Base-by-base conservation (phyloP, 108 stramenopile species). In the Cyclostephanos tholiformis region DNA sequence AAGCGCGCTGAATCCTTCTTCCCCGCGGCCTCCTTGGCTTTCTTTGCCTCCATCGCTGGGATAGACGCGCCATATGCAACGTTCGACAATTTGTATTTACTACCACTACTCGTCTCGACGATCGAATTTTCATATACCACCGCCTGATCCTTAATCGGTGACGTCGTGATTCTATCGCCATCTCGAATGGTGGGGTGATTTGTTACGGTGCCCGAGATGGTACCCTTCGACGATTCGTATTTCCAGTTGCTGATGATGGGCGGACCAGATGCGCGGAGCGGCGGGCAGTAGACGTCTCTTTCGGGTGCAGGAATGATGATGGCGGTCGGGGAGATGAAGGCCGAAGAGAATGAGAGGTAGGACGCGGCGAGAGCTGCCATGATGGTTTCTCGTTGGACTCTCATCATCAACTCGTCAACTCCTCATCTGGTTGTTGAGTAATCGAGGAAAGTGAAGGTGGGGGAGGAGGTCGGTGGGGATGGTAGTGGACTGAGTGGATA, bases 31-130 rank as follows among this genome's bases (percentile, higher is more conserved):
- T 48, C 58, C 55, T 67, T 75, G 13, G 57, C 76, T 25, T 67
- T 59, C 30, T 16, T 32, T 23, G 44, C 38, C 44, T 76, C 71
- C 35, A 65, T 11, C 43, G 49, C 77, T 4, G 70, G 67, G 12
- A 74, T 58, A 6, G 35, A 17, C 41, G 72, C 60, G 14, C 71
- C 81, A 20, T 46, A 52, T 74, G 77, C 72, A 12, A 56, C 71
- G 49, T 69, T 70, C 26, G 78, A 82, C 12, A 95, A 67, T 79
- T 79, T 84, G 74, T 95, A 95, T 69, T 86, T 88, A 56, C 86
- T 86, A 35, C 94, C 94, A 49, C 83, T 83, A 35, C 71, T 76
- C 1, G 94, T 95, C 69, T 76, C 68, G 26, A 95, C 88, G 13
- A 87, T 68, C 36, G 52, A 52, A 48, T 81, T 75, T 57, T 74